Percentiles rank a stretch among this genome's conserved stretches.
Conservation (phyloP, 257 asterid species). For the Echium plantagineum region DNA sequence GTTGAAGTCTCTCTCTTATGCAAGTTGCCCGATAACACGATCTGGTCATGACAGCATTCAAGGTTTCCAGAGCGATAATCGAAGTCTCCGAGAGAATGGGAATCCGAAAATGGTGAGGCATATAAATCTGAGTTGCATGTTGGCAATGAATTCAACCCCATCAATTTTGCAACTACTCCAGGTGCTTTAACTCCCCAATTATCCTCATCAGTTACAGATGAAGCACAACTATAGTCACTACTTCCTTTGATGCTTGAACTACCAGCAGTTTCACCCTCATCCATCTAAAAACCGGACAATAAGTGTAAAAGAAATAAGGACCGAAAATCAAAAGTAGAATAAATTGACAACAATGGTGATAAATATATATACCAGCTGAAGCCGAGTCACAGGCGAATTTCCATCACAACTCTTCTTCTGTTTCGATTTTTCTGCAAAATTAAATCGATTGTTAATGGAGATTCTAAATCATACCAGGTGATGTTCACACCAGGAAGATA, state of each 20-base stretch:
- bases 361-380: slow-evolving; percentile 34
- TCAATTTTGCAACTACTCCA: slow-evolving; percentile 85
- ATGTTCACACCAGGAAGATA: too few relatives aligned
- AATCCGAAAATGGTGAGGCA: slow-evolving; percentile 41
- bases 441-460: not conserved
- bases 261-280: slow-evolving; percentile 43
- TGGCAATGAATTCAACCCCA: slow-evolving; percentile 89
- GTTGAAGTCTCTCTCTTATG: slow-evolving; percentile 16
- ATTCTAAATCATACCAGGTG: too few relatives aligned
- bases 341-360: not conserved
- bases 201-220: slow-evolving; percentile 73
- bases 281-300: slow-evolving; percentile 25
- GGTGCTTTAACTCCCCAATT: slow-evolving; percentile 42
- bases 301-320: not conserved
- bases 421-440: slow-evolving; percentile 56
- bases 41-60: slow-evolving; percentile 26
- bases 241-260: slow-evolving; percentile 53
- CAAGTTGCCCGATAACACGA: slow-evolving; percentile 26
- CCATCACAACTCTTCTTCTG: slow-evolving; percentile 73
- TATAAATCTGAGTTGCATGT: slow-evolving; percentile 42
- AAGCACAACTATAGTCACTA: slow-evolving; percentile 66
- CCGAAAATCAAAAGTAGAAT: not conserved
- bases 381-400: slow-evolving; percentile 45
- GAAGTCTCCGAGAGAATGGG: slow-evolving; percentile 41
- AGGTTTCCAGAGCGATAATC: slow-evolving; percentile 21